Percentiles rank a stretch among this genome's conserved stretches.
Evolutionary conservation across 331 rosid genomes (phyloP).

Genomic region (Arachis monticola): DNA sequence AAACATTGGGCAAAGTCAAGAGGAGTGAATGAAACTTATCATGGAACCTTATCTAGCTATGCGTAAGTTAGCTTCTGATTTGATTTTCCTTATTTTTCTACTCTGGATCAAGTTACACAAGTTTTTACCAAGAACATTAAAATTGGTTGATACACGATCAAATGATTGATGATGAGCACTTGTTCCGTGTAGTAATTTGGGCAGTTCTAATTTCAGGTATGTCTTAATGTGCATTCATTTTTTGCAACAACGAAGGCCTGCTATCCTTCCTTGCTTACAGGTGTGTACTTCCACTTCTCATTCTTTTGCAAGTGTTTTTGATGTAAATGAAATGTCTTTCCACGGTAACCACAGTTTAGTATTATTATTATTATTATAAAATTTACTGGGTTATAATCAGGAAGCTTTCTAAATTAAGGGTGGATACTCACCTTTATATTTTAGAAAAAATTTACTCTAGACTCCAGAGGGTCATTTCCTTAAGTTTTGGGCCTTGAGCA

Average conservation of each 20-base stretch:
- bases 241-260: slow-evolving; percentile 80
- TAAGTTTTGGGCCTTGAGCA: neutral
- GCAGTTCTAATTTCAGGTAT: slow-evolving; percentile 70
- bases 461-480: too few relatives aligned
- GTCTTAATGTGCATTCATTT: slow-evolving; percentile 98
- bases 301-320: neutral
- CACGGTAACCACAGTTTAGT: too few relatives aligned
- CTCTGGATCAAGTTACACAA: neutral
- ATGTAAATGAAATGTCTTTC: too few relatives aligned
- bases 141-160: slow-evolving; percentile 3
- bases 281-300: slow-evolving; percentile 45
- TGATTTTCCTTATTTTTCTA: neutral
- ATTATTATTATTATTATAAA: too few relatives aligned
- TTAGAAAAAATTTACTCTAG: too few relatives aligned
- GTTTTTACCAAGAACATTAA: neutral
- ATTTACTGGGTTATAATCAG: neutral
- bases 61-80: slow-evolving; percentile 73
- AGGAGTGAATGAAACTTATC: slow-evolving; percentile 96
- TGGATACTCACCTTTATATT: neutral
- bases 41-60: slow-evolving; percentile 96
- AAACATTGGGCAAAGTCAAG: slow-evolving; percentile 99
- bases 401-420: neutral
- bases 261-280: slow-evolving; percentile 98
- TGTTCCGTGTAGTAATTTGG: slow-evolving; percentile 17
- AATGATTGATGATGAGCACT: slow-evolving; percentile 22